A percentile compares a stretch with the other conserved stretches of the same genome.
These are phyloP conservation scores for Porodaedalea pini DNA, from an alignment of 1,284 basidiomycete species.

Conservation along the genomic window DNA sequence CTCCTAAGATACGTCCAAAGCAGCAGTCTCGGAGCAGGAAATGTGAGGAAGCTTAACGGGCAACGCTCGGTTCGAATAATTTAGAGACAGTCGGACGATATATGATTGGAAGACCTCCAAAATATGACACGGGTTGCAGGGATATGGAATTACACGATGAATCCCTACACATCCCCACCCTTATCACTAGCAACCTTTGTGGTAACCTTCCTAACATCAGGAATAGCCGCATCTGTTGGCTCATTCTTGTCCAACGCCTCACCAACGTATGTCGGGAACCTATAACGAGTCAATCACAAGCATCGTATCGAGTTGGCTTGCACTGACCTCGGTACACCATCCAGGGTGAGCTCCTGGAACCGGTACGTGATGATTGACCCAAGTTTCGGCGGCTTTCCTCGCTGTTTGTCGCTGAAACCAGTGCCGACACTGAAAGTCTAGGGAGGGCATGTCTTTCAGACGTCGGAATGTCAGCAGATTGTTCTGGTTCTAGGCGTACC, in stretches of 20 bases:
- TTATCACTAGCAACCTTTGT: background rate
- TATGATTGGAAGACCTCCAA: too few relatives aligned
- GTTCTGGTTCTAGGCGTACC: slow-evolving; percentile 30
- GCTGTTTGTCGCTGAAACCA: slow-evolving; percentile 51
- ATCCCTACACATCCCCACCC: background rate
- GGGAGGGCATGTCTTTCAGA: background rate
- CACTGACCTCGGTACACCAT: slow-evolving; percentile 50
- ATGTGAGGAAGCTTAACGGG: too few relatives aligned
- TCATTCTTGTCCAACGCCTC: slow-evolving; percentile 50
- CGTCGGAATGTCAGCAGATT: background rate
- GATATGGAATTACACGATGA: too few relatives aligned
- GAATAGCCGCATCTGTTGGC: slow-evolving; percentile 54
- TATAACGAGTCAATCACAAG: slow-evolving; percentile 25
- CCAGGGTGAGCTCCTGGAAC: slow-evolving; percentile 62
- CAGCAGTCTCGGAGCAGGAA: too few relatives aligned
- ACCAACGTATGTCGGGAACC: slow-evolving; percentile 60
- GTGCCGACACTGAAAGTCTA: slow-evolving; percentile 56
- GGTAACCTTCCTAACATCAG: slow-evolving; percentile 20
- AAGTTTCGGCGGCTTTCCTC: slow-evolving; percentile 51
- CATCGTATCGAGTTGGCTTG: background rate
- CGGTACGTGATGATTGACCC: slow-evolving; percentile 61
- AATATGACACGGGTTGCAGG: too few relatives aligned
- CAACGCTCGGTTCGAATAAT: too few relatives aligned
- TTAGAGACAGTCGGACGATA: too few relatives aligned
- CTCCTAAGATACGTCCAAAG: too few relatives aligned